These are phyloP conservation scores for Castanea crenata DNA, from an alignment of 306 rosid species.

Conservation along the genomic window DNA sequence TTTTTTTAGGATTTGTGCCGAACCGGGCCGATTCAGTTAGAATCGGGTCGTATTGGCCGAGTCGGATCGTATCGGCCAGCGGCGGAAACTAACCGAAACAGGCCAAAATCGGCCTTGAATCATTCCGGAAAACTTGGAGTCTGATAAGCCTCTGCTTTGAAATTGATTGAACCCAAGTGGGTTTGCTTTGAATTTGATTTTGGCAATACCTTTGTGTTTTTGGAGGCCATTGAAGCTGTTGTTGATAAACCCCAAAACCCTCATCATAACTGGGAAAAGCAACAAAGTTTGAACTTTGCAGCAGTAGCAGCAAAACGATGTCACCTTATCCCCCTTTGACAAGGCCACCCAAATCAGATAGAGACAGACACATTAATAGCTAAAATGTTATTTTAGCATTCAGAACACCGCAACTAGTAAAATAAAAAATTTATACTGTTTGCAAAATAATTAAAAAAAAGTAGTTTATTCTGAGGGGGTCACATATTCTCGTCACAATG, in stretches of 20 bases:
- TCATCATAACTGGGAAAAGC: slow-evolving; percentile 25
- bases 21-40: too few relatives aligned
- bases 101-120: too few relatives aligned
- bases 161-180: slow-evolving; percentile 8
- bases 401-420: too few relatives aligned
- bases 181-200: slow-evolving; percentile 3
- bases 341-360: background rate
- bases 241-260: slow-evolving; percentile 17
- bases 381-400: too few relatives aligned
- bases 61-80: too few relatives aligned
- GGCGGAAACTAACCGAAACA: too few relatives aligned
- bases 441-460: too few relatives aligned
- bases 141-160: slow-evolving; percentile 29
- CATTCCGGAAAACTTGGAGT: slow-evolving; percentile 8
- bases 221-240: slow-evolving; percentile 20
- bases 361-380: background rate
- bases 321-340: background rate
- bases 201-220: slow-evolving; percentile 12
- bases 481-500: too few relatives aligned
- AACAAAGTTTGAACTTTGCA: background rate
- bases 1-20: too few relatives aligned
- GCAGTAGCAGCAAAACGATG: background rate
- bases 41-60: too few relatives aligned
- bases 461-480: too few relatives aligned
- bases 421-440: too few relatives aligned